phyloP scores from a whole-genome alignment of 805 yeast species.

The Starmera dryadoides region DNA sequence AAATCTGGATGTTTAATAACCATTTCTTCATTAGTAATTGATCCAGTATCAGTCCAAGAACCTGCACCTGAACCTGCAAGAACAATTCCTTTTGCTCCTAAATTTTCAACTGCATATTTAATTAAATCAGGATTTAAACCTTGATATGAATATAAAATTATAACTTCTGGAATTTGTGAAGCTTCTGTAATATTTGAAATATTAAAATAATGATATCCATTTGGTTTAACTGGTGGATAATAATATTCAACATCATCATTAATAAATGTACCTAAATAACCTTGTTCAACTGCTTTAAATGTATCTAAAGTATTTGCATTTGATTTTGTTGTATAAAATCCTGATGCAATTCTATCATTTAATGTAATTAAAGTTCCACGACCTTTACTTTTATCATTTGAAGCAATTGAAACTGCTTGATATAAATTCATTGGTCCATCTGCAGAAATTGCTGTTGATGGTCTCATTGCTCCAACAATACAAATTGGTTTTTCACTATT shows the following conservation, averaged over 20 bases:
- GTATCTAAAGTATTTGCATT: conserved; percentile 65
- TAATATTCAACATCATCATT: conserved; percentile 57
- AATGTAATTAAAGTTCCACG: conserved; percentile 59
- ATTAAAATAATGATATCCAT: conserved; percentile 36
- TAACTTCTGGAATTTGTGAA: conserved; percentile 31
- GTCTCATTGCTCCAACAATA: conserved; percentile 58
- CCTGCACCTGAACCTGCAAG: conserved; percentile 71
- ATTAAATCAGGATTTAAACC: conserved; percentile 21
- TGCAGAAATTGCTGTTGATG: conserved; percentile 60
- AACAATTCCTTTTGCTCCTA: conserved; percentile 45
- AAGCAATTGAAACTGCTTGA: conserved; percentile 59
- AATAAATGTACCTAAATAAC: conserved; percentile 61
- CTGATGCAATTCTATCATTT: conserved; percentile 62
- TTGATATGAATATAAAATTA: conserved; percentile 47
- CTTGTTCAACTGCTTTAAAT: conserved; percentile 59
- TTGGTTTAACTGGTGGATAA: conserved; percentile 52
- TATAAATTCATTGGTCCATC: conserved; percentile 71
- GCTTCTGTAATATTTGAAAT: conserved; percentile 19
- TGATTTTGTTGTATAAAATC: conserved; percentile 58
- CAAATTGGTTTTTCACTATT: conserved; percentile 23
- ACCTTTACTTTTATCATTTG: conserved; percentile 38
- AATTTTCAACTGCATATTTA: conserved; percentile 33
- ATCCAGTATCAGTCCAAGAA: conserved; percentile 35
- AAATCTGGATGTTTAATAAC: conserved; percentile 27
- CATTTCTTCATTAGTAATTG: conserved; percentile 33